Percentiles rank a stretch among this genome's conserved stretches.
Evolutionary conservation across 2,329 filamentous ascomycete species (phyloP).

Genomic region (Geosmithia flava): DNA sequence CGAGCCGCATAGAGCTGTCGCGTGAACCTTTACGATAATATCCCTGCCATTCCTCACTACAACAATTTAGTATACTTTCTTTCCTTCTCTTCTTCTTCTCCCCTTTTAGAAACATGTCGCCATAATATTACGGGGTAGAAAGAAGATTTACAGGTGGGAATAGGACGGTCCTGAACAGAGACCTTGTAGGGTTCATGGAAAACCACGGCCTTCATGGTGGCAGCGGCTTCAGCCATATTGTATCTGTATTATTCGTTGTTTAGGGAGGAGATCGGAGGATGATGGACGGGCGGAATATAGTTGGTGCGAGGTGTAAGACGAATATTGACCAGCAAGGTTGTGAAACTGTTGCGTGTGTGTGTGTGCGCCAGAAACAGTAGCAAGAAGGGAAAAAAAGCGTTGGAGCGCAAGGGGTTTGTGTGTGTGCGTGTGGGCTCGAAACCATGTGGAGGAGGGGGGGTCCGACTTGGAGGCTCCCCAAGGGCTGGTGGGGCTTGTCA

Average conservation of each 20-base stretch:
- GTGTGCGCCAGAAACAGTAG: background rate
- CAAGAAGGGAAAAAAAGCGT: background rate
- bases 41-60: conserved; percentile 57
- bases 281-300: background rate
- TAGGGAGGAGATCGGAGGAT: background rate
- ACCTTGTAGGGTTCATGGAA: conserved; percentile 71
- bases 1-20: conserved; percentile 82
- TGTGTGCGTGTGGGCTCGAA: background rate
- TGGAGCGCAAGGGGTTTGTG: background rate
- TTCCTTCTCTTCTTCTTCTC: background rate
- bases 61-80: conserved; percentile 4
- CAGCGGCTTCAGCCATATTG: conserved; percentile 16
- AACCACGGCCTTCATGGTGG: conserved; percentile 77
- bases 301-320: background rate
- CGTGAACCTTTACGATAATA: conserved; percentile 71
- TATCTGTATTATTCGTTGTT: background rate
- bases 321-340: background rate
- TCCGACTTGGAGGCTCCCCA: no score
- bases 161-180: conserved; percentile 64
- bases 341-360: background rate
- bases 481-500: background rate
- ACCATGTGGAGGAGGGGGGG: background rate
- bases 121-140: conserved; percentile 1
- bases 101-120: background rate
- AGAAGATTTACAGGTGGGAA: conserved; percentile 44